Percentiles rank a stretch among this genome's conserved stretches.
Conservation (phyloP, 2,329 filamentous ascomycete species). For the Lachnum nothofagi region DNA sequence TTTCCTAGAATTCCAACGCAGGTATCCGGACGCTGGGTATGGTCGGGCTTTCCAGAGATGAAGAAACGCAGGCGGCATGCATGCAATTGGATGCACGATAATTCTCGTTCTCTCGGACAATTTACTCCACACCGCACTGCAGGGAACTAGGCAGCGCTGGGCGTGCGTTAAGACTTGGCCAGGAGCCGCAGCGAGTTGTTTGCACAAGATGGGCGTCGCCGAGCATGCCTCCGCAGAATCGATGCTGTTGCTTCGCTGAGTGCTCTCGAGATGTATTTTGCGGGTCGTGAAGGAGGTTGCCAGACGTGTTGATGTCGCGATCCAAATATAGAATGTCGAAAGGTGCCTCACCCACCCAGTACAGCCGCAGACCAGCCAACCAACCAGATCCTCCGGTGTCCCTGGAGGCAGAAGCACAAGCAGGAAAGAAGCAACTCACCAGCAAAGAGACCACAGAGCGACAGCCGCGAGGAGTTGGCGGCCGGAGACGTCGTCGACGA, state of each 20-base stretch:
- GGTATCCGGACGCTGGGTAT: constrained; percentile 22
- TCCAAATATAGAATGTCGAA: constrained; percentile 20
- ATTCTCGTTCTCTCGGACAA: constrained; percentile 18
- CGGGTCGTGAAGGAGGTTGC: constrained; percentile 8
- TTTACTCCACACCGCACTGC: constrained; percentile 6
- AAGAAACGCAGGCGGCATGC: constrained; percentile 15
- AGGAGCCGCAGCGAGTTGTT: neutral
- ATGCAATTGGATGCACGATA: constrained; percentile 20
- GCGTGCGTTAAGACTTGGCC: neutral
- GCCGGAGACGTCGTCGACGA: neutral
- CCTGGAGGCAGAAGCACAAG: neutral
- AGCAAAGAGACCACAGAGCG: constrained; percentile 1
- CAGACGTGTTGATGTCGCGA: constrained; percentile 17
- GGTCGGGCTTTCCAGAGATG: constrained; percentile 12
- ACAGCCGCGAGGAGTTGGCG: neutral
- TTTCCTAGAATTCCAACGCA: constrained; percentile 24
- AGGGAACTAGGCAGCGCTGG: constrained; percentile 1
- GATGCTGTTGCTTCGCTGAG: neutral
- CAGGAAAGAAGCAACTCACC: neutral
- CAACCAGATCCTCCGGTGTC: neutral
- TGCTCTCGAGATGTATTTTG: constrained; percentile 1
- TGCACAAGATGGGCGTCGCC: too few relatives aligned
- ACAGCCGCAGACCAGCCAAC: neutral
- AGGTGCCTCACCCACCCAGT: neutral
- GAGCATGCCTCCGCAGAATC: neutral